Percentiles rank a stretch among this genome's conserved stretches.
Evolutionary conservation across 108 stramenopile species (phyloP).

Genomic region (Pseudonitzschia pungens): DNA sequence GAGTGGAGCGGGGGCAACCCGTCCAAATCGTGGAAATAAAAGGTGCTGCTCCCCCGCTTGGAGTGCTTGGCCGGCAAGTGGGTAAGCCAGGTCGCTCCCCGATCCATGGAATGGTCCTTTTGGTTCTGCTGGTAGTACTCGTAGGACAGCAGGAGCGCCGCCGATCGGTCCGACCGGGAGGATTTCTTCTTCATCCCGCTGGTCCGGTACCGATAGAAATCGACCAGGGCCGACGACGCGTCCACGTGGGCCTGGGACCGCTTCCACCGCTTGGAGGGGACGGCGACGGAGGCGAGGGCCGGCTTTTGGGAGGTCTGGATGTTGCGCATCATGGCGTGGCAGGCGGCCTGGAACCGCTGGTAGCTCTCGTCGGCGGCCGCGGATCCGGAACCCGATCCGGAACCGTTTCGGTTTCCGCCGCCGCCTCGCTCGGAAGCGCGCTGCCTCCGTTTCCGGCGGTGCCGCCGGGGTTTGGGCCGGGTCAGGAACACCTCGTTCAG

Average conservation of each 20-base stretch:
- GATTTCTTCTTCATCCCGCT: background rate
- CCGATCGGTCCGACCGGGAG: background rate
- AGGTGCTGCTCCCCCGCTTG: conserved; percentile 12
- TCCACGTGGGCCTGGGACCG: conserved; percentile 47
- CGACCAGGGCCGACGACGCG: conserved; percentile 36
- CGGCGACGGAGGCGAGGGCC: conserved; percentile 15
- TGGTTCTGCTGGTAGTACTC: conserved; percentile 18
- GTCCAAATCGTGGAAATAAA: background rate
- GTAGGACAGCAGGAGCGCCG: conserved; percentile 1
- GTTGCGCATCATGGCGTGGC: conserved; percentile 70
- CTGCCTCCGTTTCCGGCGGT: conserved; percentile 21
- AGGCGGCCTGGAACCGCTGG: conserved; percentile 75
- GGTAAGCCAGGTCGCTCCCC: conserved; percentile 71
- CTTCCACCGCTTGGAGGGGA: conserved; percentile 70
- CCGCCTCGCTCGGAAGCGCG: background rate
- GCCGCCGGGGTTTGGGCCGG: conserved; percentile 30
- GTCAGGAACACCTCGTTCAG: conserved; percentile 27
- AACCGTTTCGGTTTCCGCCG: background rate
- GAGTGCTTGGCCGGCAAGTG: conserved; percentile 47
- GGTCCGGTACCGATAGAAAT: conserved; percentile 57
- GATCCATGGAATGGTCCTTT: conserved; percentile 35
- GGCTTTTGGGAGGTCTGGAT: conserved; percentile 25
- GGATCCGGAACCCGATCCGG: too few relatives aligned
- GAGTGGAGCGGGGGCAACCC: background rate
- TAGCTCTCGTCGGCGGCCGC: conserved; percentile 13